Conservation (phyloP, 371 early-diverging fungal species). For the Sanchytrium tribonematis region DNA sequence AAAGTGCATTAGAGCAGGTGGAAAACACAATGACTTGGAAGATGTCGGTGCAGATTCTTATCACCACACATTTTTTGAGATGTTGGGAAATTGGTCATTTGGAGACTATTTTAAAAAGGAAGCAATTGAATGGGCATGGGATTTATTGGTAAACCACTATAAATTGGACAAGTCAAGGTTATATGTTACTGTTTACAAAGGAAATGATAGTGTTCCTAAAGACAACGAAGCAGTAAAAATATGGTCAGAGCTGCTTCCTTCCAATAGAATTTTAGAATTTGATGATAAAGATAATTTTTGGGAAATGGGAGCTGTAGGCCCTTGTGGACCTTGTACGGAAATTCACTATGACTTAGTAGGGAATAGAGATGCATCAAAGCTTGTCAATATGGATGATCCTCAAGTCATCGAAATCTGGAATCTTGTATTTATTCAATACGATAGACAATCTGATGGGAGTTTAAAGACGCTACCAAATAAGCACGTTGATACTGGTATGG, state of each 20-base stretch:
- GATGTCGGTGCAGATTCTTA: constrained; percentile 99
- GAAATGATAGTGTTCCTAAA: constrained; percentile 54
- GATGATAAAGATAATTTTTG: constrained; percentile 96
- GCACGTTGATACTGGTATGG: constrained; percentile 99
- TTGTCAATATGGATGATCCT: constrained; percentile 98
- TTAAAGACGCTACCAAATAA: constrained; percentile 74
- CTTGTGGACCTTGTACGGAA: constrained; percentile 99
- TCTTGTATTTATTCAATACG: constrained; percentile 98
- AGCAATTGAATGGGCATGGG: constrained; percentile 78
- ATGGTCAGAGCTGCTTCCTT: constrained; percentile 69
- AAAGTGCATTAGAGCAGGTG: constrained; percentile 97
- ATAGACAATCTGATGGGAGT: constrained; percentile 76
- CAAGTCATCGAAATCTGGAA: constrained; percentile 99
- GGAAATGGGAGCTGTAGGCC: constrained; percentile 99
- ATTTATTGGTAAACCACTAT: constrained; percentile 69
- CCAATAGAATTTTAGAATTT: constrained; percentile 58
- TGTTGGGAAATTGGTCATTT: constrained; percentile 99
- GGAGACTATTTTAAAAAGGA: constrained; percentile 98
- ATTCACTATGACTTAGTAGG: constrained; percentile 98
- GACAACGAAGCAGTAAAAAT: constrained; percentile 77
- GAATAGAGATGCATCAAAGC: constrained; percentile 62
- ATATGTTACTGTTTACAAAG: constrained; percentile 95
- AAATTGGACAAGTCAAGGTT: constrained; percentile 58
- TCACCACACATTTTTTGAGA: constrained; percentile 99
- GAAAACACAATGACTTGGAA: constrained; percentile 99